Evolutionary conservation across 2,329 filamentous ascomycete genomes (phyloP).

Genomic region (Beauveria bassiana): DNA sequence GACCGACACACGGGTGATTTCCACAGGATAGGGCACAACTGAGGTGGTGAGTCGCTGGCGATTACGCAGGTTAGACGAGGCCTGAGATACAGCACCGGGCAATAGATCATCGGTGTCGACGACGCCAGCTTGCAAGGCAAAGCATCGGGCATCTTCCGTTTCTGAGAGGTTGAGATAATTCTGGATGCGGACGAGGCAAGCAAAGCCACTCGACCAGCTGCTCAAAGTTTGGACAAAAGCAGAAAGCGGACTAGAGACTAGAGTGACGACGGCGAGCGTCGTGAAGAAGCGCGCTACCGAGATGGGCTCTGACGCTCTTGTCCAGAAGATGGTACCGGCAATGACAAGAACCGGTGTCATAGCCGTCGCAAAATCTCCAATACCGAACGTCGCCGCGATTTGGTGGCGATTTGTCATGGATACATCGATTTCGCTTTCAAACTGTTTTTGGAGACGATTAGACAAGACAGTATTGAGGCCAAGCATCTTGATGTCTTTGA

Average conservation of each 20-base stretch:
- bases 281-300: neutral
- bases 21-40: neutral
- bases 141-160: neutral
- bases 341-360: conserved; percentile 1
- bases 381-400: neutral
- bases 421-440: neutral
- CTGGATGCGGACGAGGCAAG: conserved; percentile 3
- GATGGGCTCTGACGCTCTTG: neutral
- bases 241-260: neutral
- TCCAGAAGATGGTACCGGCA: conserved; percentile 1
- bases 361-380: neutral
- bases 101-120: neutral
- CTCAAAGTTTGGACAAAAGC: neutral
- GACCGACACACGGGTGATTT: neutral
- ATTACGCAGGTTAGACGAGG: neutral
- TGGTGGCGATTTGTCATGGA: neutral
- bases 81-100: neutral
- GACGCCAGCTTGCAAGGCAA: neutral
- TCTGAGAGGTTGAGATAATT: neutral
- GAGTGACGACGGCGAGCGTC: neutral
- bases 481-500: conserved; percentile 1
- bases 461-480: neutral
- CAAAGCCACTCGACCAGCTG: neutral
- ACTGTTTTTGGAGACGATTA: neutral
- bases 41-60: neutral